Evolutionary conservation across 495 filamentous ascomycete genomes (phyloP).

Genomic region (Parathielavia appendiculata): DNA sequence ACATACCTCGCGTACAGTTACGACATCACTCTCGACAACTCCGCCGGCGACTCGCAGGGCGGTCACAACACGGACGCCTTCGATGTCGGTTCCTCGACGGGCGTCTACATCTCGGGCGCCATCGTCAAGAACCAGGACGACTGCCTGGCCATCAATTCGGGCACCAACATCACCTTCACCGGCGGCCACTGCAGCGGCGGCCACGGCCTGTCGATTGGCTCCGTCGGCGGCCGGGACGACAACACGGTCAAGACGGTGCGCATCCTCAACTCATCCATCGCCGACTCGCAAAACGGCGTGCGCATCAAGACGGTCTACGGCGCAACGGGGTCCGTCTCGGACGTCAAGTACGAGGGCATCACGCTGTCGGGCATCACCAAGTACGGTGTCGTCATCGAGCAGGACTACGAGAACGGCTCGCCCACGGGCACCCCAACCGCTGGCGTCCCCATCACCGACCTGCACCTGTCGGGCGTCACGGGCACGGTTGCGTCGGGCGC

Average conservation of each 20-base stretch:
- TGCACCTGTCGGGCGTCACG: conserved; percentile 45
- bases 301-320: conserved; percentile 56
- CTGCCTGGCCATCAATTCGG: conserved; percentile 51
- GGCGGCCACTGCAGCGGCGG: conserved; percentile 42
- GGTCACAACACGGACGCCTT: conserved; percentile 58
- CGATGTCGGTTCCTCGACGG: conserved; percentile 44
- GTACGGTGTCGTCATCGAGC: conserved; percentile 56
- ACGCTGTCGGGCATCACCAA: conserved; percentile 49
- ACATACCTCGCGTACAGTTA: not conserved
- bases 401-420: conserved; percentile 51
- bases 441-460: conserved; percentile 51
- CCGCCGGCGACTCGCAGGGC: conserved; percentile 43
- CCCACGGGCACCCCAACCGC: conserved; percentile 39
- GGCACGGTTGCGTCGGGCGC: conserved; percentile 44
- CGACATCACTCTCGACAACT: conserved; percentile 52
- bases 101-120: conserved; percentile 28
- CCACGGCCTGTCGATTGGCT: conserved; percentile 57
- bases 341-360: conserved; percentile 54
- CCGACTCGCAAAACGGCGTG: conserved; percentile 50
- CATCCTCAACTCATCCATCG: conserved; percentile 47
- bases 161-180: conserved; percentile 29
- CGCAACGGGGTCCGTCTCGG: conserved; percentile 49
- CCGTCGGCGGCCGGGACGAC: conserved; percentile 50
- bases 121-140: conserved; percentile 53
- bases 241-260: conserved; percentile 53